Conservation (phyloP, 805 yeast genomes). For the Jamesozyma piceae region DNA sequence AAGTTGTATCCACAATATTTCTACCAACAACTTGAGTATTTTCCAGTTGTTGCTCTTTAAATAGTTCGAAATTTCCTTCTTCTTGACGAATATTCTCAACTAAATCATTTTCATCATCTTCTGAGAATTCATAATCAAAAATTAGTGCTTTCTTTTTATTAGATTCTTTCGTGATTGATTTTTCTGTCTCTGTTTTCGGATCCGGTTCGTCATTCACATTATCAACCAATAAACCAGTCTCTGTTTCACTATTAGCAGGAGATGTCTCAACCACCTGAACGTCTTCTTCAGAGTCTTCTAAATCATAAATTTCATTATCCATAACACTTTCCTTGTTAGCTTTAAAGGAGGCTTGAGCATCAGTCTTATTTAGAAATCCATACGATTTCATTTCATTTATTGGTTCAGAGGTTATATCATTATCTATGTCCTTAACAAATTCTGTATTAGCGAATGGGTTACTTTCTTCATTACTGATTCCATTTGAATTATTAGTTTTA, state of each 20-base stretch:
- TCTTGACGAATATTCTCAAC: slow-evolving; percentile 58
- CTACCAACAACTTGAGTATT: slow-evolving; percentile 19
- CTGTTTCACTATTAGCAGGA: neutral
- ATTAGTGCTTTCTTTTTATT: slow-evolving; percentile 9
- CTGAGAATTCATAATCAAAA: slow-evolving; percentile 59
- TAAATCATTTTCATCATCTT: slow-evolving; percentile 66
- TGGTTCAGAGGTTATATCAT: neutral
- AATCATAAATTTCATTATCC: neutral
- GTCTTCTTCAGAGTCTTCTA: neutral
- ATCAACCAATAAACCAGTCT: neutral
- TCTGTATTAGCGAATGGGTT: slow-evolving; percentile 15
- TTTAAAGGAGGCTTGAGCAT: slow-evolving; percentile 11
- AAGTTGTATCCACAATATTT: slow-evolving; percentile 12
- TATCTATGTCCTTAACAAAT: slow-evolving; percentile 16
- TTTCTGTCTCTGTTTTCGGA: neutral
- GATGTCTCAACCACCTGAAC: neutral
- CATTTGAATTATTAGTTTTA: neutral
- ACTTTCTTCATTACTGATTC: slow-evolving; percentile 1
- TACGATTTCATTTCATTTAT: slow-evolving; percentile 8
- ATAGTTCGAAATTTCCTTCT: slow-evolving; percentile 59
- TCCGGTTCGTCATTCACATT: neutral
- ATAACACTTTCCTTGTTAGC: neutral
- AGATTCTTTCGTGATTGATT: neutral
- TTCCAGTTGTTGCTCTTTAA: slow-evolving; percentile 35
- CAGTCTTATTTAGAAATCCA: slow-evolving; percentile 14